Evolutionary conservation across 2,329 filamentous ascomycete genomes (phyloP), one percentile per base, ranked within the genome.

Genomic region (Scortechinia acanthostroma): DNA sequence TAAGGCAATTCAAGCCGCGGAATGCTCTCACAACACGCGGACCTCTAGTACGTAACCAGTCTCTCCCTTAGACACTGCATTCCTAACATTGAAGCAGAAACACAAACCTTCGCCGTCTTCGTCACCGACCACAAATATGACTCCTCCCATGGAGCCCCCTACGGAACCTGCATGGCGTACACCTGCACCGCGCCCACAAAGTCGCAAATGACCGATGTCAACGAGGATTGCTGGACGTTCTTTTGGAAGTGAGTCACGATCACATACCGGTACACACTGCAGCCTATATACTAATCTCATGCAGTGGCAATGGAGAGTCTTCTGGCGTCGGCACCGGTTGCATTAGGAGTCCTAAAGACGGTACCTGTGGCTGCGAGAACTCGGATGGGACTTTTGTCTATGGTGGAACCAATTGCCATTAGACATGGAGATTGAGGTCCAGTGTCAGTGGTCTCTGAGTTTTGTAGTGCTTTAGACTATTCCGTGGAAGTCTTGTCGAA

Each of bases 91-190:
- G n/a, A 30, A 30, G 25, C 10, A 30, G 25, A 30, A 30, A 30
- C 54, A 3, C 59, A 65, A 49, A 64, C 61, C 28, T 65, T 63
- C 44, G 61, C 62, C 17, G 57, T 64, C 45, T 65, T 65, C 51
- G 49, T 51, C 19, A 63, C 59, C 4, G 66, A 73, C 53, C 68
- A 71, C 53, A 53, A 68, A 46, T 70, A 70, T 52, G 65, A 72
- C 49, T 49, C 47, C 19, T 52, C 52, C 48, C 45, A 70, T 47
- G 71, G 70, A 20, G 63, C 60, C 2, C 69, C 69, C 2, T 73
- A 73, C 51, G 70, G 69, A 1, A 73, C 67, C 3, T 74, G 66
- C 54, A 55, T 49, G 21, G 64, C 65, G 1, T 70, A 68, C 51
- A 67, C 62, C 1, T 69, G 64, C 51, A 50, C 55, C 5, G 50